These are phyloP conservation scores for Colletotrichum sp. DNA, from an alignment of 2,329 filamentous ascomycete species.

Conservation along the genomic window DNA sequence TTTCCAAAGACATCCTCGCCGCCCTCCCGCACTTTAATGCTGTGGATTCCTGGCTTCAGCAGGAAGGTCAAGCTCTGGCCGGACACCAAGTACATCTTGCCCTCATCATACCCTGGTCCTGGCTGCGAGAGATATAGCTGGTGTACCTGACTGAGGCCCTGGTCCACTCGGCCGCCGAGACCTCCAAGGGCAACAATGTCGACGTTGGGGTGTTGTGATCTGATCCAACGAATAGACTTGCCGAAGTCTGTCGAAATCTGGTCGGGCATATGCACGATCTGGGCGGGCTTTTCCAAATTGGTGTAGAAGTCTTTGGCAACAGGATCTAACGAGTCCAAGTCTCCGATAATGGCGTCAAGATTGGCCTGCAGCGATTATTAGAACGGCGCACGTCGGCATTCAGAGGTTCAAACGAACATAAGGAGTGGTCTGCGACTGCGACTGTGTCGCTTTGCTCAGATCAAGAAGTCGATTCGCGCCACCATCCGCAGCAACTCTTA, in stretches of 20 bases:
- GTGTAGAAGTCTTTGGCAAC: conserved; percentile 71
- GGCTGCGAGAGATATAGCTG: conserved; percentile 74
- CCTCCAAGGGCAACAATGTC: conserved; percentile 86
- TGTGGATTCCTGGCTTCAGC: conserved; percentile 71
- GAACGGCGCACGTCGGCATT: not conserved
- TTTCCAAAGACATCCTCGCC: conserved; percentile 67
- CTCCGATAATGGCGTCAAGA: conserved; percentile 81
- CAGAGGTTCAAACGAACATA: not conserved
- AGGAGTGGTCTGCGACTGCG: not conserved
- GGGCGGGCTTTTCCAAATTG: conserved; percentile 51
- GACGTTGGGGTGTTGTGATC: conserved; percentile 38
- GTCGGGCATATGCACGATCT: conserved; percentile 74
- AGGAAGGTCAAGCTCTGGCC: conserved; percentile 84
- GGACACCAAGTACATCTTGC: conserved; percentile 79
- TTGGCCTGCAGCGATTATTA: conserved; percentile 46
- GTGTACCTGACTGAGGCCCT: conserved; percentile 87
- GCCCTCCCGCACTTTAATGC: conserved; percentile 67
- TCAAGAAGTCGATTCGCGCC: conserved; percentile 79
- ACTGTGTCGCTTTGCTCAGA: conserved; percentile 25
- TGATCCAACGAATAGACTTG: conserved; percentile 75
- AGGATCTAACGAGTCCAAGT: conserved; percentile 82
- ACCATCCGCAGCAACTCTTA: conserved; percentile 85
- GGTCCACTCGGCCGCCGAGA: conserved; percentile 89
- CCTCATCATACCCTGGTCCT: conserved; percentile 52
- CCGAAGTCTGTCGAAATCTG: conserved; percentile 91